Conservation (phyloP, 2,329 filamentous ascomycete genomes). For the Graphilbum sp. region DNA sequence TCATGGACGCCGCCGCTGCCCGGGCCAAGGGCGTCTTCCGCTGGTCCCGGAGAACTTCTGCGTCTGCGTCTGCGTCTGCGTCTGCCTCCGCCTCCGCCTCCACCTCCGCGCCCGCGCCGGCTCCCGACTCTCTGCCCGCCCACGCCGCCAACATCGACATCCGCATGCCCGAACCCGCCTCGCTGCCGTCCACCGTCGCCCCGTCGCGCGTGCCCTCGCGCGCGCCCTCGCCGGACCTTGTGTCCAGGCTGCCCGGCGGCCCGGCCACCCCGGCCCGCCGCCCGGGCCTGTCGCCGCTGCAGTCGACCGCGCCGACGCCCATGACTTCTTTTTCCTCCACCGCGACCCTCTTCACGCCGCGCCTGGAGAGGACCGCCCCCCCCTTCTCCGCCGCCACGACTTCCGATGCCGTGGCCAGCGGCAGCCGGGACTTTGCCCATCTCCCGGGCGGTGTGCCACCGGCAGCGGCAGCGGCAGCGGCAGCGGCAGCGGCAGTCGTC, state of each 20-base stretch:
- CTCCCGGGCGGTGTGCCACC: too few relatives aligned
- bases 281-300: conserved; percentile 2
- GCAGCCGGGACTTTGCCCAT: not conserved
- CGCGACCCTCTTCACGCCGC: conserved; percentile 1
- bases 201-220: conserved; percentile 1
- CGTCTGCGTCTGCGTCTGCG: too few relatives aligned
- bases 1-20: not conserved
- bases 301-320: conserved; percentile 1
- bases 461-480: too few relatives aligned
- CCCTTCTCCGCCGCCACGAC: too few relatives aligned
- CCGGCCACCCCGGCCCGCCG: not conserved
- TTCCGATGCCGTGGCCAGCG: conserved; percentile 9
- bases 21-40: not conserved
- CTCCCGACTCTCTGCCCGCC: too few relatives aligned
- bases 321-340: conserved; percentile 3
- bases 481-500: too few relatives aligned
- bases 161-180: not conserved
- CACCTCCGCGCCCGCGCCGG: not conserved
- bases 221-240: not conserved
- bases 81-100: conserved; percentile 5
- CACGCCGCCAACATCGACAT: too few relatives aligned
- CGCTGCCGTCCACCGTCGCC: conserved; percentile 1
- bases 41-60: too few relatives aligned
- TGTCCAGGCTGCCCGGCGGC: too few relatives aligned
- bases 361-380: too few relatives aligned